Base-by-base conservation (phyloP, 208 protist genomes). In the Angomonas desouzai region DNA sequence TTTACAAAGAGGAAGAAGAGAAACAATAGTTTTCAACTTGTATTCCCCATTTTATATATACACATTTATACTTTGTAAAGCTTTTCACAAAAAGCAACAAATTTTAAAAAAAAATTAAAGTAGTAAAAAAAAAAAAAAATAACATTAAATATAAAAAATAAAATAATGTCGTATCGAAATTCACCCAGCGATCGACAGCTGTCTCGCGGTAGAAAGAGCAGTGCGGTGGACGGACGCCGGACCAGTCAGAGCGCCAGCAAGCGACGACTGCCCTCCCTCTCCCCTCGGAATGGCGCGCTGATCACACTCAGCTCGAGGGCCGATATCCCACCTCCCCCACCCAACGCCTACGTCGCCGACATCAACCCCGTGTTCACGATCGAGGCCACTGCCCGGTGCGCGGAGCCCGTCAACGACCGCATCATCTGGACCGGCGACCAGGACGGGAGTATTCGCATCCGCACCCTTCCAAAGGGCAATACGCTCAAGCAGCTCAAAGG, bases 361-460 rank as follows among this genome's bases (percentile, higher is more conserved):
- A 79, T 91, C 27, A 84, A 78, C 59, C 78, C 85, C 13, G 66
- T 72, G 2, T 92, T 77, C 71, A 68, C 63, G 20, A 58, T 92
- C 38, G 62, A 81, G 3, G 89, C 59, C 13, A 48, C 66, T 11
- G 72, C 83, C 11, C 80, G 85, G 23, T 75, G 57, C 51, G 68
- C 79, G 13, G 70, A 79, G n/a, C 49, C 75, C 1, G 67, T 92
- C 20, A 86, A 80, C 53, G 85, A 88, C 18, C 85, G 83, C 62
- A 62, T 85, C 33, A 77, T 74, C 56, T 95, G 89, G 87, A 91
- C 80, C 9, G 86, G 76, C 16, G 84, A 93, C 43, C 62, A 56
- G 40, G 79, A 92, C 62, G 86, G 89, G 3, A 69, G 72, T 22
- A 65, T 95, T 23, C 58, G 74, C 53, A 76, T 95, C 32, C 83